Conservation (phyloP, 2,329 filamentous ascomycete genomes). For the Aquanectria penicillioides region DNA sequence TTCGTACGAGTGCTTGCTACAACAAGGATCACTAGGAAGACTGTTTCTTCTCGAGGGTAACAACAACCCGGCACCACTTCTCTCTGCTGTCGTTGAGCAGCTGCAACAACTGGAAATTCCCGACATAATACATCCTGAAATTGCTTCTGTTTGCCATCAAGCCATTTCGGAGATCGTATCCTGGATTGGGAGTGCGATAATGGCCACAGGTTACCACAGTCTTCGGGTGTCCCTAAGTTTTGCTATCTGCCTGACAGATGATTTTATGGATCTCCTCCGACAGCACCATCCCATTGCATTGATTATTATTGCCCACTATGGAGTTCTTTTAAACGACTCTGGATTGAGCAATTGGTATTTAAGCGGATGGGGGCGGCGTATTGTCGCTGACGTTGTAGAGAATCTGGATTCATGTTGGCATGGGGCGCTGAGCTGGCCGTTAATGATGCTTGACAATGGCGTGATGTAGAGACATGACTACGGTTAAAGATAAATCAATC, state of each 20-base stretch:
- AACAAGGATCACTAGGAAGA: neutral
- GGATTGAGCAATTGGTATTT: conserved; percentile 28
- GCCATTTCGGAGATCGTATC: conserved; percentile 1
- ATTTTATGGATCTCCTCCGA: conserved; percentile 29
- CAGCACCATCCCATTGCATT: conserved; percentile 27
- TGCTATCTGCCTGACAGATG: conserved; percentile 20
- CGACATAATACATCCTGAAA: neutral
- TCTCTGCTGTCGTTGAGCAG: conserved; percentile 16
- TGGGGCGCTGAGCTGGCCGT: conserved; percentile 24
- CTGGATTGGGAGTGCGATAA: conserved; percentile 11
- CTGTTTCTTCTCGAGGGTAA: conserved; percentile 14
- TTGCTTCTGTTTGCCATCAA: conserved; percentile 2
- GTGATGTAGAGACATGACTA: too few relatives aligned
- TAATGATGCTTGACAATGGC: conserved; percentile 14
- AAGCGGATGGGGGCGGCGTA: conserved; percentile 21
- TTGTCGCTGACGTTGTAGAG: conserved; percentile 18
- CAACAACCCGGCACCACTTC: neutral
- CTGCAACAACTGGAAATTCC: conserved; percentile 24
- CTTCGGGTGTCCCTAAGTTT: conserved; percentile 28
- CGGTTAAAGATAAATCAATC: too few relatives aligned
- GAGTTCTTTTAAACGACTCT: conserved; percentile 22
- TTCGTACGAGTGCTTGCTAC: conserved; percentile 31
- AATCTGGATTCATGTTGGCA: conserved; percentile 20
- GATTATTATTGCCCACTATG: conserved; percentile 28
- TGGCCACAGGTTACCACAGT: neutral